Conservation (phyloP, 176 grass and related monocot species). For the Typha latifolia region DNA sequence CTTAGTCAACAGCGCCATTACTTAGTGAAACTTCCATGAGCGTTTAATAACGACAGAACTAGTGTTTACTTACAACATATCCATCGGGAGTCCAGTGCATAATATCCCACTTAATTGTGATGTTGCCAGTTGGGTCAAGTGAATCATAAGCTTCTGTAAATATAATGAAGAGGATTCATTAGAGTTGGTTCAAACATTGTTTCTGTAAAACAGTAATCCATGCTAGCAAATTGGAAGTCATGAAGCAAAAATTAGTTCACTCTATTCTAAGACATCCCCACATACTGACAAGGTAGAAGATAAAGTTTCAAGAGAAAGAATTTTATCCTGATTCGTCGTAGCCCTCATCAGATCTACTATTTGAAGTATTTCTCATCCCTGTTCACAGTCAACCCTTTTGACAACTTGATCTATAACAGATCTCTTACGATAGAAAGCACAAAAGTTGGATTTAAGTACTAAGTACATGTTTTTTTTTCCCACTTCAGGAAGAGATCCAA, state of each 20-base stretch:
- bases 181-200: not conserved
- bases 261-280: no score
- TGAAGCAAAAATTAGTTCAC: not conserved
- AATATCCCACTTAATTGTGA: conserved; percentile 90
- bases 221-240: not conserved
- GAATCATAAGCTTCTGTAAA: conserved; percentile 76
- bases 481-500: not conserved
- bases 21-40: no score
- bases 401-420: not conserved
- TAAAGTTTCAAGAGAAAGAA: no score
- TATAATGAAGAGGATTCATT: conserved; percentile 1
- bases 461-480: not conserved
- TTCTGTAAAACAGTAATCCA: not conserved
- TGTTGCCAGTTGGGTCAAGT: conserved; percentile 73
- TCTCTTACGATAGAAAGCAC: not conserved
- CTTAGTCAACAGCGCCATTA: no score
- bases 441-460: not conserved
- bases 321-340: no score
- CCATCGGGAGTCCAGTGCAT: conserved; percentile 89
- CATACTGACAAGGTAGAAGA: no score
- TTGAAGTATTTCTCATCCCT: not conserved
- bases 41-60: conserved; percentile 5
- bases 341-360: not conserved
- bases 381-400: not conserved
- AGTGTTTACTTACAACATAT: conserved; percentile 71